These are phyloP conservation scores for Tolypocladium inflatum DNA, from an alignment of 2,329 filamentous ascomycete genomes.

Conservation along the genomic window DNA sequence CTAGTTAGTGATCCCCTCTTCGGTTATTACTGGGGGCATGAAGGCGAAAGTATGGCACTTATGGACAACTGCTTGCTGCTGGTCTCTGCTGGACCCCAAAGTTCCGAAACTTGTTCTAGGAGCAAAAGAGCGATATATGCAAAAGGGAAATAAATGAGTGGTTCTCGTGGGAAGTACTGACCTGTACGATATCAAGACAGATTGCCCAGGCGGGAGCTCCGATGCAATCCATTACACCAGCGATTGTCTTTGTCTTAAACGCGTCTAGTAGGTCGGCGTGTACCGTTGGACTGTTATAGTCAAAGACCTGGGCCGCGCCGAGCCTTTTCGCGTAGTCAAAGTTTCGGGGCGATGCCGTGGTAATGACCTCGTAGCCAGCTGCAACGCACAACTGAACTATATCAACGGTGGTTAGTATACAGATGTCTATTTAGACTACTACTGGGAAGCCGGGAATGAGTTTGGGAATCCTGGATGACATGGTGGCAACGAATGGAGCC, in stretches of 20 bases:
- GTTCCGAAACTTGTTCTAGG: too few relatives aligned
- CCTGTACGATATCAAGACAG: background rate
- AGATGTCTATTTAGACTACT: too few relatives aligned
- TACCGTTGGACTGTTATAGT: background rate
- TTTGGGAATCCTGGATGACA: background rate
- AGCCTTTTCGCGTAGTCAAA: constrained; percentile 26
- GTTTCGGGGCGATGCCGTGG: constrained; percentile 32
- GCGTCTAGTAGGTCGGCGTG: background rate
- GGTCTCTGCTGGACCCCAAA: too few relatives aligned
- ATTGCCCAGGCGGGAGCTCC: background rate
- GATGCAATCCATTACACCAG: background rate
- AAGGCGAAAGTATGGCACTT: too few relatives aligned
- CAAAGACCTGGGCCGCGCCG: background rate
- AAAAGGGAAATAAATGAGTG: background rate
- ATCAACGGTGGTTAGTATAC: constrained; percentile 7
- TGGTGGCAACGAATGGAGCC: background rate
- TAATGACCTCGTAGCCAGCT: constrained; percentile 34
- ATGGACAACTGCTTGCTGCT: too few relatives aligned
- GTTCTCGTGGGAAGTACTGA: background rate
- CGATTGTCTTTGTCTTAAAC: background rate
- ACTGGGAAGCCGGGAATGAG: background rate
- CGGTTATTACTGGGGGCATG: too few relatives aligned
- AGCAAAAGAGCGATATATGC: too few relatives aligned
- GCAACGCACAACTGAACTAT: constrained; percentile 34
- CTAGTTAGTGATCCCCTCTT: background rate